A percentile compares a stretch with the other conserved stretches of the same genome.
Conservation (phyloP, 2,329 filamentous ascomycete species). For the Chaetomiaceae sp. region DNA sequence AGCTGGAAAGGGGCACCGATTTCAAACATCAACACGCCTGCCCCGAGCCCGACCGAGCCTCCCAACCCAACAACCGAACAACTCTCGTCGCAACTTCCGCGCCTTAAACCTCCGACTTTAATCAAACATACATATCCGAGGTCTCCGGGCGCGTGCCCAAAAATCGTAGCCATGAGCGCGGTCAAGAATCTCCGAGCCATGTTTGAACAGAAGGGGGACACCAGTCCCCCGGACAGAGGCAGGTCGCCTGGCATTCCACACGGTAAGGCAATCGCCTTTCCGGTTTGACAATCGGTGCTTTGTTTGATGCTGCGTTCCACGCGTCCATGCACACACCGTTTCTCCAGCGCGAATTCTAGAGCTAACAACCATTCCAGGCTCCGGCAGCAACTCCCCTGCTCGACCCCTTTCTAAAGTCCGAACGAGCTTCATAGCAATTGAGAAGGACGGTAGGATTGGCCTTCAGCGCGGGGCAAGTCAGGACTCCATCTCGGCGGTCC, state of each 20-base stretch:
- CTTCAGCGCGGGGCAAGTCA: constrained; percentile 44
- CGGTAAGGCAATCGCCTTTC: constrained; percentile 36
- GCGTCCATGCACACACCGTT: constrained; percentile 8
- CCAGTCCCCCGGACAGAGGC: constrained; percentile 64
- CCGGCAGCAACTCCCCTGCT: constrained; percentile 45
- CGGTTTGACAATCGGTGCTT: neutral
- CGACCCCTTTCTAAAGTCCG: constrained; percentile 70
- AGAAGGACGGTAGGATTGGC: constrained; percentile 58
- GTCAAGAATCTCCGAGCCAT: constrained; percentile 74
- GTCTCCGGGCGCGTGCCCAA: constrained; percentile 8
- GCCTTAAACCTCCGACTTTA: too few relatives aligned
- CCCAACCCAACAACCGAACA: neutral
- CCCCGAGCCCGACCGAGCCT: neutral
- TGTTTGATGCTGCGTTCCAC: neutral
- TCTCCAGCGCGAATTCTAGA: neutral
- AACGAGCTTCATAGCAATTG: constrained; percentile 70
- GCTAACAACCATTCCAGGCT: constrained; percentile 27
- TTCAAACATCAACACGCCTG: neutral
- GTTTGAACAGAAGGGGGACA: constrained; percentile 69
- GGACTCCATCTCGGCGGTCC: constrained; percentile 38
- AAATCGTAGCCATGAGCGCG: constrained; percentile 54
- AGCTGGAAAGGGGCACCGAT: neutral
- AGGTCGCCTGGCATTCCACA: constrained; percentile 56
- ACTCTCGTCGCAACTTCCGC: neutral
- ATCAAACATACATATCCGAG: neutral